Evolutionary conservation across 192 early-diverging fungal species (phyloP), one percentile per base, ranked within the genome.

Genomic region (Allomyces macrogynus): DNA sequence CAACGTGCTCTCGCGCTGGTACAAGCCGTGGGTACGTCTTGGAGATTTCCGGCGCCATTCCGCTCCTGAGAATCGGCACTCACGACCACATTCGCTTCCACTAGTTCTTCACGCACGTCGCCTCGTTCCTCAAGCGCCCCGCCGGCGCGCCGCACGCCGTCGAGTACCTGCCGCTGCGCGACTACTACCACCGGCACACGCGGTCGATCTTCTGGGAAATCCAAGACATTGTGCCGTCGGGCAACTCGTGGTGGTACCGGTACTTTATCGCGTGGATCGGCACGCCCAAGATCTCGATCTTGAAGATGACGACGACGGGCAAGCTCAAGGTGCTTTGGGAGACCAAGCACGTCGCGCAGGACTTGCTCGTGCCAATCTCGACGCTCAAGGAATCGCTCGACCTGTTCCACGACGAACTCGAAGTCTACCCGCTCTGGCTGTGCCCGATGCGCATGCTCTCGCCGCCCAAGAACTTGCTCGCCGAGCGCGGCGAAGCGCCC

Each of bases 151-250:
- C 16, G 12, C 69, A 61, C 60, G 23, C 67, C 16, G 67, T 67
- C 32, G 74, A 76, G 67, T 76, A 73, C 71, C 71, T 76, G 24
- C 74, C 74, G 7, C 64, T 76, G 42, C 69, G 74, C 54, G 68
- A 76, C 68, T 76, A 76, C 67, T 68, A 68, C 66, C 74, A 76
- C 70, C 65, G 74, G n/a, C 74, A 76, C 69, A 76, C 74, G 32
- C 67, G 72, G n/a, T 71, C 71, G 7, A 62, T 76, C 60, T 76
- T 70, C 71, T 76, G 74, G 74, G 67, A 71, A 61, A 62, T 70
- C 23, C 71, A 68, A 25, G 65, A 70, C 62, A 67, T 76, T 42
- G 64, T 76, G 20, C 74, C 74, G 5, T 70, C 73, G 24, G 74
- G 74, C 42, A 76, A 76, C 70, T 63, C 66, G 49, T 64, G 67